Conservation (phyloP, 164 flowering plant genomes). For the Kalanchoe fedtschenkoi region DNA sequence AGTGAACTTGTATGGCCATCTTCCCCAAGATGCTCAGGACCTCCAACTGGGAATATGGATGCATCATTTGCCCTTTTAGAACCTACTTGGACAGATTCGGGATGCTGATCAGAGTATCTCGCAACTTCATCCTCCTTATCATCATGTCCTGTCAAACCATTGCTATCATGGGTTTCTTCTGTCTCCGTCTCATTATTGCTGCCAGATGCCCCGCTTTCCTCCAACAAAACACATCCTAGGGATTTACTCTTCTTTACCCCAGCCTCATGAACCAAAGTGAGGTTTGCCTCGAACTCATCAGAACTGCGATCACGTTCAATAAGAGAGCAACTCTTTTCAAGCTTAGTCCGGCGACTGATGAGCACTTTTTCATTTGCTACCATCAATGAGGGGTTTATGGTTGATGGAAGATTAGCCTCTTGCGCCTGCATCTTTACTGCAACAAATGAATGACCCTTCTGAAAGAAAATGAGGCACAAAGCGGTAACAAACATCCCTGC, state of each 20-base stretch:
- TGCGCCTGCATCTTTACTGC: too few relatives aligned
- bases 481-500: too few relatives aligned
- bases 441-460: too few relatives aligned
- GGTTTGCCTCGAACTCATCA: slow-evolving; percentile 26
- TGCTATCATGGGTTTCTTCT: slow-evolving; percentile 35
- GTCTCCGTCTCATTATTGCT: slow-evolving; percentile 23
- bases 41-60: slow-evolving; percentile 43
- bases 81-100: slow-evolving; percentile 22
- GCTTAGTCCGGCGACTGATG: slow-evolving; percentile 13
- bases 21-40: slow-evolving; percentile 29
- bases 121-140: slow-evolving; percentile 16
- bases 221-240: slow-evolving; percentile 46
- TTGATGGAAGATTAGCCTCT: too few relatives aligned
- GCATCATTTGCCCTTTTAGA: slow-evolving; percentile 20
- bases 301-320: slow-evolving; percentile 31
- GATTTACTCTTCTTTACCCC: slow-evolving; percentile 56
- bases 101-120: slow-evolving; percentile 12
- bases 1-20: slow-evolving; percentile 26
- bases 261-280: slow-evolving; percentile 15
- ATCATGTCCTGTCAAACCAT: slow-evolving; percentile 29
- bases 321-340: slow-evolving; percentile 20
- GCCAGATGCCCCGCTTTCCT: slow-evolving; percentile 18
- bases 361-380: slow-evolving; percentile 13
- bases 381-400: slow-evolving; percentile 8
- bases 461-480: too few relatives aligned